Conservation (phyloP, 192 early-diverging fungal genomes). For the Dissophora globulifera region DNA sequence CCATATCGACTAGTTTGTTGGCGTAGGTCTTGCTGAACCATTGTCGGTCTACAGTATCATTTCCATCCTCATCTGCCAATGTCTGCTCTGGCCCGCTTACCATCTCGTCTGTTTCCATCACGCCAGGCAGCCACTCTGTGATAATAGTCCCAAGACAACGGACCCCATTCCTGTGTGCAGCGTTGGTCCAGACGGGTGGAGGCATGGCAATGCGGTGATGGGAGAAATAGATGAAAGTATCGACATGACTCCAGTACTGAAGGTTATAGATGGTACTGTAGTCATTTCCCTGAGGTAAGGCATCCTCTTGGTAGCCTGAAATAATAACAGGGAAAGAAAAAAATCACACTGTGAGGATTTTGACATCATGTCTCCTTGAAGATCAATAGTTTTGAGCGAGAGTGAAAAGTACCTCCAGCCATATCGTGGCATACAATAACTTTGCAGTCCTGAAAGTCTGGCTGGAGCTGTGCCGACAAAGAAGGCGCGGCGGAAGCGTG, state of each 20-base stretch:
- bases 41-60: constrained; percentile 39
- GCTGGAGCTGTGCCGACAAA: not conserved
- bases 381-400: too few species aligned
- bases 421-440: constrained; percentile 73
- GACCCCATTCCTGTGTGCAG: constrained; percentile 70
- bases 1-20: constrained; percentile 67
- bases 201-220: constrained; percentile 70
- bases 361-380: too few species aligned
- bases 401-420: constrained; percentile 69
- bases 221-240: constrained; percentile 74
- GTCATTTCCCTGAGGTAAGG: constrained; percentile 56
- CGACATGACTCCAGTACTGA: constrained; percentile 72
- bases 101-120: constrained; percentile 63
- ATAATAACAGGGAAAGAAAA: not conserved
- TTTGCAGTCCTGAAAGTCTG: constrained; percentile 17
- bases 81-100: constrained; percentile 60
- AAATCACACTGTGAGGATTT: too few species aligned
- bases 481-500: not conserved
- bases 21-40: constrained; percentile 63
- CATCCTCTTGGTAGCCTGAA: constrained; percentile 66
- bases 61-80: not conserved
- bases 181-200: constrained; percentile 70
- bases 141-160: constrained; percentile 69
- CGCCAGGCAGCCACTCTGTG: constrained; percentile 63
- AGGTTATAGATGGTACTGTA: constrained; percentile 59